Base-by-base conservation (phyloP, 768 basidiomycete genomes). In the Russula sp. region DNA sequence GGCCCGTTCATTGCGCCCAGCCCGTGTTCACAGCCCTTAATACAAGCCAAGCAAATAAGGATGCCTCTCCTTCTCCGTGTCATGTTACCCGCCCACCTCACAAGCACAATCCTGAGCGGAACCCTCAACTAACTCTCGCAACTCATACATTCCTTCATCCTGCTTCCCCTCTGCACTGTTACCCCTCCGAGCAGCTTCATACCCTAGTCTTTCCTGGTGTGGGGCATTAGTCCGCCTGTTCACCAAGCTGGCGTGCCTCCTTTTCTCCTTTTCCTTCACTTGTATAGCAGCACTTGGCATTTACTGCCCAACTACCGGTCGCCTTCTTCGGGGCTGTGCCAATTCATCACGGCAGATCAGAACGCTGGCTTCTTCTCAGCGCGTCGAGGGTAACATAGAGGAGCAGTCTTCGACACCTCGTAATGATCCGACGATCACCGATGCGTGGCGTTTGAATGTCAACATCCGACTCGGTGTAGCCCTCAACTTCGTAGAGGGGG, bases 171-270 rank as follows among this genome's bases (percentile, higher is more conserved):
- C 35, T 37, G 0, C 35, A 37, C 35, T 10, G 1, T 37, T 2
- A 11, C 8, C 35, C 35, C 10, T 37, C 35, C 35, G 35, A 37
- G 35, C 35, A 37, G 10, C 10, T 2, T 35, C 22, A 1, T 32
- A 6, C 6, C 27, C 31, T 13, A 8, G 13, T 13, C 27, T 1
- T 9, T 13, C 48, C 11, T 13, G 16, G 27, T 18, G 54, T 16
- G 34, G 22, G n/a, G 40, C 49, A 14, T 37, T 31, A 53, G 20
- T n/a, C n/a, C 10, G 32, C 27, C 37, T 42, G 11, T 18, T 47
- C 44, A 34, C 58, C 56, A 68, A 68, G 49, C 66, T 68, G 66
- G 66, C 66, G 61, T 65, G 51, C 44, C 14, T 55, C 37, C 50
- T 59, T 44, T 61, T 57, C 39, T 65, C 64, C 39, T 49, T 66